phyloP scores from a whole-genome alignment of 805 yeast genomes.

The Tetrapisispora fleetii region DNA sequence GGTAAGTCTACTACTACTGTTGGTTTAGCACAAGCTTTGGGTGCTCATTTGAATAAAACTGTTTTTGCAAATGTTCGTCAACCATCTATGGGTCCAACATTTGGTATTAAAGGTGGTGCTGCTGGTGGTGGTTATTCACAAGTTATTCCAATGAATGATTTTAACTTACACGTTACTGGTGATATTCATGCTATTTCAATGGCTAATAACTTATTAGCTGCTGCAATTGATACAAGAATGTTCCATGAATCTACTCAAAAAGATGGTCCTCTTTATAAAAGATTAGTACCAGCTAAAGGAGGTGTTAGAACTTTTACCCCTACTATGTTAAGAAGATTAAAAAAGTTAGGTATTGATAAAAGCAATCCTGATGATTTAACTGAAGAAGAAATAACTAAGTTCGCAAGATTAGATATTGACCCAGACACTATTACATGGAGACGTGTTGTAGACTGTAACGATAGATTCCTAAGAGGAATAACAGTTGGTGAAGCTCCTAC shows the following conservation, averaged over 20 bases:
- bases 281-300: conserved; percentile 67
- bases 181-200: conserved; percentile 78
- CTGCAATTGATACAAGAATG: conserved; percentile 79
- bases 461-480: conserved; percentile 67
- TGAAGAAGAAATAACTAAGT: conserved; percentile 51
- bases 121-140: conserved; percentile 88
- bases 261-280: conserved; percentile 60
- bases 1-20: conserved; percentile 80
- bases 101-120: conserved; percentile 85
- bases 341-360: conserved; percentile 58
- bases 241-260: conserved; percentile 72
- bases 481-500: conserved; percentile 77
- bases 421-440: conserved; percentile 75
- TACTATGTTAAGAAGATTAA: conserved; percentile 57
- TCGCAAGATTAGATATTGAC: conserved; percentile 65
- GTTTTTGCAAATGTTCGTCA: conserved; percentile 78
- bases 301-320: conserved; percentile 59
- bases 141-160: conserved; percentile 83
- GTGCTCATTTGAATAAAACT: conserved; percentile 60
- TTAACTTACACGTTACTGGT: conserved; percentile 78
- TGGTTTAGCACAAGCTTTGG: conserved; percentile 72
- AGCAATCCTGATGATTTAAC: conserved; percentile 66
- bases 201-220: conserved; percentile 73
- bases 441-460: conserved; percentile 79
- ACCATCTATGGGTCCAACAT: conserved; percentile 84